Evolutionary conservation across 1,139 yeast species (phyloP).

Genomic region (Suhomyces guaymorum): DNA sequence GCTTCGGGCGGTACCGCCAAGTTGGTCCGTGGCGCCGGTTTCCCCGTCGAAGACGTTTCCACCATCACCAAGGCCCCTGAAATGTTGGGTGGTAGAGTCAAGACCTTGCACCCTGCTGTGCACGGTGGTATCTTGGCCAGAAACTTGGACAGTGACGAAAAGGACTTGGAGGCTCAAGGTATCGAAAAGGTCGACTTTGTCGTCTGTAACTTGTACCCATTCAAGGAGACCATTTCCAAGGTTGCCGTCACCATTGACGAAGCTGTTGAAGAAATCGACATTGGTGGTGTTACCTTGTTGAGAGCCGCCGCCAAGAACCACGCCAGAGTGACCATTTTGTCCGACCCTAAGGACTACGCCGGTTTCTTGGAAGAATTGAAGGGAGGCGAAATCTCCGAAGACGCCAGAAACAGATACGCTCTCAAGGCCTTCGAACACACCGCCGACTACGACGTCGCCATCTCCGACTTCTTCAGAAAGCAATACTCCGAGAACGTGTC

Average conservation of each 20-base stretch:
- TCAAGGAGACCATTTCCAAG: conserved; percentile 95
- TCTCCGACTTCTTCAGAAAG: conserved; percentile 95
- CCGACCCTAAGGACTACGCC: conserved; percentile 93
- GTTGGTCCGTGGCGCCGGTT: conserved; percentile 94
- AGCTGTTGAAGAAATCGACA: conserved; percentile 97
- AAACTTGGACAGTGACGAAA: conserved; percentile 84
- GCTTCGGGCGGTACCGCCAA: conserved; percentile 98
- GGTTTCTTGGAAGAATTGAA: conserved; percentile 78
- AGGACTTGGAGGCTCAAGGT: conserved; percentile 81
- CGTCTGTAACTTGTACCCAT: conserved; percentile 96
- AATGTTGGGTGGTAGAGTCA: conserved; percentile 97
- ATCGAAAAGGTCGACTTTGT: conserved; percentile 95
- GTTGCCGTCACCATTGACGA: conserved; percentile 94
- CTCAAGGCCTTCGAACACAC: conserved; percentile 98
- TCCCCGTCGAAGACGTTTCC: conserved; percentile 95
- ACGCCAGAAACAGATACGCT: conserved; percentile 80
- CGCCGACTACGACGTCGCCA: conserved; percentile 94
- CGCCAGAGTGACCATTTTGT: conserved; percentile 88
- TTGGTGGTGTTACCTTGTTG: conserved; percentile 95
- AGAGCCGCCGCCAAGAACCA: conserved; percentile 99
- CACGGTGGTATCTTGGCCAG: conserved; percentile 98
- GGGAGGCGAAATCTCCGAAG: conserved; percentile 68
- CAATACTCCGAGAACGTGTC: conserved; percentile 88
- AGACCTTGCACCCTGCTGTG: conserved; percentile 97
- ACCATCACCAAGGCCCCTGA: conserved; percentile 97